Evolutionary conservation across 2,329 filamentous ascomycete species (phyloP), one percentile per base, ranked within the genome.

Genomic region (Aureobasidium sp.): DNA sequence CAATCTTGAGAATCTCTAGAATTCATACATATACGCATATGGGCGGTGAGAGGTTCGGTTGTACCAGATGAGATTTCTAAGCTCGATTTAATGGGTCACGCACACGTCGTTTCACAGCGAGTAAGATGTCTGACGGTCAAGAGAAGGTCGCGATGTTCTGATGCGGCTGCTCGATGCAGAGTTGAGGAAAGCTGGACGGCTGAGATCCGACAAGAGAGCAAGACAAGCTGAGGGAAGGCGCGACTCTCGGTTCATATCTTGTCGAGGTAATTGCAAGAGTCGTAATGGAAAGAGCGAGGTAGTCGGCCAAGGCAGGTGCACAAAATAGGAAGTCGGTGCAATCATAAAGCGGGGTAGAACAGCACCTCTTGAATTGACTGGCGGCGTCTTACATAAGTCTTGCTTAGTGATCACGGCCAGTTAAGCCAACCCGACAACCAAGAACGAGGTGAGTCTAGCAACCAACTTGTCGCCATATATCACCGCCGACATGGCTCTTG

Each of bases 351-450:
- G 41, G 41, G 55, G 55, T 17, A 25, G 25, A 9, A n/a, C 7
- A 20, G 17, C 14, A 9, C 27, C 41, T n/a, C 20, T 45, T n/a
- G 37, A 17, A 39, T 14, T 11, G 22, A 44, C 27, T 29, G 15
- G 12, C 34, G 36, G 53, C 53, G 53, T 47, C 55, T 58, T 58
- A 58, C 55, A 58, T 58, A 58, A 58, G 55, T 58, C 42, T 58
- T 58, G 55, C 55, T 58, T 58, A 58, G 42, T 58, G 55, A 58
- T 47, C 55, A 58, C 29, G 27, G 42, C 55, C 29, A 47, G 52
- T 55, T 11, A 44, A 36, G 55, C 55, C 55, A 58, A 58, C 41
- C 29, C 55, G 55, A 58, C 55, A 45, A 47, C 31, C 55, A 58
- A 57, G 14, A 14, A 58, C 55, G n/a, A 22, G 22, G 55, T 58